Evolutionary conservation across 805 yeast genomes (phyloP), one percentile per base, ranked within the genome.

Genomic region (Saccharomycopsis microspora): DNA sequence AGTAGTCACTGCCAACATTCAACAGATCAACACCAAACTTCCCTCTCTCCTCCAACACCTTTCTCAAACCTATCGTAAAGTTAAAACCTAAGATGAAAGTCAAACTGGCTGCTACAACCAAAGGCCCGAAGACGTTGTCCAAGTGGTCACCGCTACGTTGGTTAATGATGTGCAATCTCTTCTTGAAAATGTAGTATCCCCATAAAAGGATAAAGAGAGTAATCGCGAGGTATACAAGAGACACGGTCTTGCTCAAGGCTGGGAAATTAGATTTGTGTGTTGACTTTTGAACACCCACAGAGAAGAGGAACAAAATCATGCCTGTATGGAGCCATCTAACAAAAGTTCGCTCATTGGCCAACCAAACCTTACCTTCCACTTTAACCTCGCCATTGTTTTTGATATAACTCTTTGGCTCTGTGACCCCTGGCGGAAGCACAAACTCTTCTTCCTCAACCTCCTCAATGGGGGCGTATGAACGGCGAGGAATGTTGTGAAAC

Each of bases 291-390:
- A 93, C 75, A 10, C 93, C 73, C 60, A 89, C 88, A 0, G 97
- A 87, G 57, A 93, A 67, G 0, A 89, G 80, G 27, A 95, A 80
- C 56, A 93, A 72, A 60, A 93, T 69, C 0, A 94, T 78, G 9
- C 95, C 84, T 28, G 90, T 90, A 53, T 83, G 88, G 55, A 93
- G 71, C 98, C 98, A 93, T 64, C 94, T 77, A 70, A 86, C 82
- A 68, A 89, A 90, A 3, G 98, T 93, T 64, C 98, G 82, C 68
- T 93, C 98, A 61, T 93, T 93, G 32, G 98, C 98, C 54, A 93
- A 72, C 97, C 97, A 93, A 9, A 93, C 98, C 61, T 93, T 93
- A 32, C 97, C 94, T 68, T 93, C 98, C 50, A 93, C 89, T 65
- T 85, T 88, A 48, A 88, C 77, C 1, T 96, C 93, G 5, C 96